These are phyloP conservation scores for Rhodotorula diobovata DNA, from an alignment of 768 basidiomycete genomes.

Conservation along the genomic window DNA sequence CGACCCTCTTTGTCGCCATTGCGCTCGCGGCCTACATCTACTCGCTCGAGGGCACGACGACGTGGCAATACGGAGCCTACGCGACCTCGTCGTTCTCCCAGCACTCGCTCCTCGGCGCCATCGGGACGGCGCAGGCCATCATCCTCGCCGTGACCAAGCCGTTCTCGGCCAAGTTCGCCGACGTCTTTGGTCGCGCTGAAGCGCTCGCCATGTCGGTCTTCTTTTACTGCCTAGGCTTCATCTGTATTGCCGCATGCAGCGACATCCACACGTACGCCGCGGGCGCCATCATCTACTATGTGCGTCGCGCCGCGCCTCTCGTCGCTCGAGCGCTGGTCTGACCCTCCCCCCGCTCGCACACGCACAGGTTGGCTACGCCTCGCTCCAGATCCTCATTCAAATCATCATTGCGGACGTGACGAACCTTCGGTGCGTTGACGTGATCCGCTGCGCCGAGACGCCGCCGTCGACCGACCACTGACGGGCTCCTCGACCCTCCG, in stretches of 20 bases:
- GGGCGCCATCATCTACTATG: constrained; percentile 42
- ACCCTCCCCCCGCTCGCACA: neutral
- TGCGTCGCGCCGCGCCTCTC: neutral
- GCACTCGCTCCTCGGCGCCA: constrained; percentile 58
- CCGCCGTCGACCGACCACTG: too few species aligned
- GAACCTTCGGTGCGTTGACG: constrained; percentile 44
- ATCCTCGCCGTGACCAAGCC: constrained; percentile 55
- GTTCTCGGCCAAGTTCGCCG: constrained; percentile 67
- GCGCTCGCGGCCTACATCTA: constrained; percentile 71
- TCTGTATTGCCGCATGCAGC: constrained; percentile 26
- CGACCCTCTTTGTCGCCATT: constrained; percentile 48
- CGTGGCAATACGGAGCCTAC: constrained; percentile 57
- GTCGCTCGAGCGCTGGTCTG: too few species aligned
- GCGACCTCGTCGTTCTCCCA: constrained; percentile 57
- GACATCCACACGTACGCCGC: constrained; percentile 44
- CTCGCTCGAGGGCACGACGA: constrained; percentile 67
- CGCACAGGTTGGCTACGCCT: constrained; percentile 42
- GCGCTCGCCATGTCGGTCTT: constrained; percentile 59
- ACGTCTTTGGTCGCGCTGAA: constrained; percentile 63
- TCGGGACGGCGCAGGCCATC: constrained; percentile 48
- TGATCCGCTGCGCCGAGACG: too few species aligned
- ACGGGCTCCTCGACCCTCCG: too few species aligned
- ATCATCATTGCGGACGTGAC: constrained; percentile 49
- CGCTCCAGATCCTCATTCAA: constrained; percentile 49
- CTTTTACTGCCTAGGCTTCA: constrained; percentile 61